Conservation (phyloP, 306 rosid genomes). For the Dryas alaskensis region DNA sequence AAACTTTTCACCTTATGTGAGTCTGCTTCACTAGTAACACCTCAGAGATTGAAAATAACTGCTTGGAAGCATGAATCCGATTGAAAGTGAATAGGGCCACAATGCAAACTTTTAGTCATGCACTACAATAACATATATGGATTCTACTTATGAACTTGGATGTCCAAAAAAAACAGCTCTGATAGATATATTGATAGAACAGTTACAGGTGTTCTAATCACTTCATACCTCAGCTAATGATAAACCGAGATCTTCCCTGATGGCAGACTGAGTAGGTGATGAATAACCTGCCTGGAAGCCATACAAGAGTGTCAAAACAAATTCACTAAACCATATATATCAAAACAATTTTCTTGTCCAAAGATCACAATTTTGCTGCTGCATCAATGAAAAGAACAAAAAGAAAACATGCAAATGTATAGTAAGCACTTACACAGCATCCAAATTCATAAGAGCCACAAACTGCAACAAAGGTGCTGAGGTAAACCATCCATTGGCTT, state of each 20-base stretch:
- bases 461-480: slow-evolving; percentile 69
- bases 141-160: not conserved
- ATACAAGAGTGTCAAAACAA: slow-evolving; percentile 22
- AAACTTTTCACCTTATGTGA: too few species aligned
- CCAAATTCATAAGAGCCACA: slow-evolving; percentile 91
- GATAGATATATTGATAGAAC: not conserved
- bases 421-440: slow-evolving; percentile 51
- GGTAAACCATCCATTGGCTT: slow-evolving; percentile 85
- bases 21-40: not conserved
- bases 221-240: slow-evolving; percentile 65
- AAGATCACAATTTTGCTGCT: not conserved
- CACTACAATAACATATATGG: not conserved
- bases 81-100: too few species aligned
- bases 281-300: slow-evolving; percentile 79
- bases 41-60: not conserved
- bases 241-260: slow-evolving; percentile 57
- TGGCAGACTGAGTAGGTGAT: slow-evolving; percentile 75
- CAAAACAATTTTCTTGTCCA: not conserved
- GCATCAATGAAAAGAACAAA: not conserved
- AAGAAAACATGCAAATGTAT: not conserved
- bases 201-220: not conserved
- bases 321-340: not conserved
- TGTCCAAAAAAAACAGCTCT: not conserved
- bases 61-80: not conserved
- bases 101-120: too few species aligned